Evolutionary conservation across 768 basidiomycete genomes (phyloP).

Genomic region (Artomyces pyxidatus): DNA sequence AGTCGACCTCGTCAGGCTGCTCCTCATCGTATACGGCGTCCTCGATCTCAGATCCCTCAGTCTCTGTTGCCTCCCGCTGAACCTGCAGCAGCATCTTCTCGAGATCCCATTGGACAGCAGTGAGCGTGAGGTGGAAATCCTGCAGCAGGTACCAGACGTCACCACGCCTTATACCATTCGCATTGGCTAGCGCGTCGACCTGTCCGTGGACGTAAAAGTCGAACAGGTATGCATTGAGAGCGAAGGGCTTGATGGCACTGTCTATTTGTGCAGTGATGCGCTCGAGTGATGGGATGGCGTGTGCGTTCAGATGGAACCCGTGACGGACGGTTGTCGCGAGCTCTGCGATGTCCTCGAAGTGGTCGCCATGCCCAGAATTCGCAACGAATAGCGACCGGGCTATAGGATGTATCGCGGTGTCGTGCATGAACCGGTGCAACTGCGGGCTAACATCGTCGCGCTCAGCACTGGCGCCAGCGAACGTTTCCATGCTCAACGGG

Average conservation of each 20-base stretch:
- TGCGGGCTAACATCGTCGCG: neutral
- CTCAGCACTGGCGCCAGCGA: constrained; percentile 17
- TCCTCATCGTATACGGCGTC: constrained; percentile 22
- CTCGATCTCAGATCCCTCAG: constrained; percentile 19
- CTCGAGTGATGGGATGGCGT: constrained; percentile 51
- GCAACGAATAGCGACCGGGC: constrained; percentile 59
- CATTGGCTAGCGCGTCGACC: constrained; percentile 33
- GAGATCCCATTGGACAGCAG: constrained; percentile 40
- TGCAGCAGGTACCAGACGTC: constrained; percentile 61
- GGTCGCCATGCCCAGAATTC: constrained; percentile 57
- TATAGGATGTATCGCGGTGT: constrained; percentile 29
- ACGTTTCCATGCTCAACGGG: constrained; percentile 35
- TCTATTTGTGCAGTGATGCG: constrained; percentile 21
- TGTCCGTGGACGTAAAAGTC: constrained; percentile 70
- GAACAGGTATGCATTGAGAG: constrained; percentile 55
- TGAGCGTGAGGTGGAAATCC: constrained; percentile 46
- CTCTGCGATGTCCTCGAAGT: constrained; percentile 42
- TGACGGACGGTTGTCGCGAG: constrained; percentile 41
- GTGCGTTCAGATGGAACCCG: constrained; percentile 48
- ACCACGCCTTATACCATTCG: constrained; percentile 52
- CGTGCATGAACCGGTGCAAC: constrained; percentile 31
- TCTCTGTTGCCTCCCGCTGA: constrained; percentile 2
- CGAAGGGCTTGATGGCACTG: constrained; percentile 20
- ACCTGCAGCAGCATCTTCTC: constrained; percentile 34
- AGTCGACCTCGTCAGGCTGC: constrained; percentile 15